Conservation (phyloP, 2,329 filamentous ascomycete species). For the Diplodia intermedia region DNA sequence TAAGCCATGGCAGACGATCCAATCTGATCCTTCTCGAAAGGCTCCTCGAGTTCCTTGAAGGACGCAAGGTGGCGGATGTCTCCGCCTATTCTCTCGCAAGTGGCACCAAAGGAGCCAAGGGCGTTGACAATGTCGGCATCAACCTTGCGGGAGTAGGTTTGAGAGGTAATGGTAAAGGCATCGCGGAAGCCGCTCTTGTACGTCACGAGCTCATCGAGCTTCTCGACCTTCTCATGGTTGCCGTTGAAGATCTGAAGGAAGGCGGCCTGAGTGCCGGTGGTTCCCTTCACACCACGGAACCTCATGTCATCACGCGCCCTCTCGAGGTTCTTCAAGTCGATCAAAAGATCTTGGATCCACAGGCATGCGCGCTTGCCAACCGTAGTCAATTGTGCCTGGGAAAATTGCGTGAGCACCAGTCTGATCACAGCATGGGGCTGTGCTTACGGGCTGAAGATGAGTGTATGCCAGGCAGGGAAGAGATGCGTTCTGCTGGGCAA, state of each 20-base stretch:
- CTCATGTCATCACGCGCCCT: conserved; percentile 70
- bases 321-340: conserved; percentile 78
- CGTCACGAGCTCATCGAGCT: conserved; percentile 68
- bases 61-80: conserved; percentile 77
- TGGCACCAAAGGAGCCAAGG: conserved; percentile 79
- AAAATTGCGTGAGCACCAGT: conserved; percentile 42
- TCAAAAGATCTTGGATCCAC: conserved; percentile 75
- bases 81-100: conserved; percentile 74
- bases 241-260: conserved; percentile 74
- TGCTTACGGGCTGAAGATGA: conserved; percentile 66
- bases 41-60: conserved; percentile 86
- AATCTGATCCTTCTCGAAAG: conserved; percentile 81
- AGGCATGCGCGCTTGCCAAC: conserved; percentile 73
- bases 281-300: conserved; percentile 70
- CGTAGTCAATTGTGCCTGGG: conserved; percentile 62
- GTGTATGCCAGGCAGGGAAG: conserved; percentile 79
- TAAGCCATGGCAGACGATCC: conserved; percentile 68
- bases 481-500: conserved; percentile 75
- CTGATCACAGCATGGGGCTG: conserved; percentile 26
- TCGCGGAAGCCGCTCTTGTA: conserved; percentile 69
- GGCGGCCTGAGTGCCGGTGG: conserved; percentile 66
- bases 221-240: conserved; percentile 66
- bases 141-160: conserved; percentile 82
- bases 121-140: conserved; percentile 82
- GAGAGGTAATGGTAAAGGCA: conserved; percentile 70